Conservation (phyloP, 2,329 filamentous ascomycete genomes). For the Reticulascus tulasneorum region DNA sequence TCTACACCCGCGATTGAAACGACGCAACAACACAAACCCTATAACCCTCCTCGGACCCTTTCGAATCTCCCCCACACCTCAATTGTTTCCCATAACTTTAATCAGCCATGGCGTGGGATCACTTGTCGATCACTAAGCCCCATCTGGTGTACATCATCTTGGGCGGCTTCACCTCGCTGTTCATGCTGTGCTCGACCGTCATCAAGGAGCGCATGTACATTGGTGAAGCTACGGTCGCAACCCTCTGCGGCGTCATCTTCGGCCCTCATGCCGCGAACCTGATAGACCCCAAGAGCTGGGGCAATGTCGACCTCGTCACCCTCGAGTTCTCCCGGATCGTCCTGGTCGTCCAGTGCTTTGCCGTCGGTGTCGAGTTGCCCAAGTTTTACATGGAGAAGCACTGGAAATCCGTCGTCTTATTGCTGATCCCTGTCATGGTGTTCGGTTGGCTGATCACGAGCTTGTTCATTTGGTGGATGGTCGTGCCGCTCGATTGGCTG, state of each 20-base stretch:
- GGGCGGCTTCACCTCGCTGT: slow-evolving; percentile 93
- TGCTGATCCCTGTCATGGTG: slow-evolving; percentile 95
- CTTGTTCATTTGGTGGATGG: slow-evolving; percentile 91
- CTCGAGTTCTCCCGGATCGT: slow-evolving; percentile 88
- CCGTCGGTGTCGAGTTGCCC: slow-evolving; percentile 84
- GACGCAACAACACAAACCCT: slow-evolving; percentile 3
- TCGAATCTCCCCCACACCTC: neutral
- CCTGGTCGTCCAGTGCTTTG: slow-evolving; percentile 88
- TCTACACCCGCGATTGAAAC: slow-evolving; percentile 7
- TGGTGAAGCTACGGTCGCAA: slow-evolving; percentile 93
- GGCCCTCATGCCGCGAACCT: slow-evolving; percentile 79
- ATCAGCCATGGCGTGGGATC: slow-evolving; percentile 68
- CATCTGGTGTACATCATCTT: slow-evolving; percentile 98
- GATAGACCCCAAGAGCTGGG: slow-evolving; percentile 74
- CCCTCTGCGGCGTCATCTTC: slow-evolving; percentile 82
- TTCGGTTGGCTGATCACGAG: slow-evolving; percentile 92
- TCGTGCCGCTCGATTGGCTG: slow-evolving; percentile 76
- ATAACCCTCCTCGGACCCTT: neutral
- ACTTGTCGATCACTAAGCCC: slow-evolving; percentile 83
- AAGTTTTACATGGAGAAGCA: slow-evolving; percentile 97
- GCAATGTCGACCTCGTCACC: slow-evolving; percentile 79
- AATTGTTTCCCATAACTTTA: neutral
- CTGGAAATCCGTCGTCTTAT: slow-evolving; percentile 85
- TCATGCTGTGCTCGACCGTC: slow-evolving; percentile 96
- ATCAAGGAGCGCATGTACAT: slow-evolving; percentile 99